Conservation (phyloP, 768 basidiomycete species). For the Guyanaporus albipodus region DNA sequence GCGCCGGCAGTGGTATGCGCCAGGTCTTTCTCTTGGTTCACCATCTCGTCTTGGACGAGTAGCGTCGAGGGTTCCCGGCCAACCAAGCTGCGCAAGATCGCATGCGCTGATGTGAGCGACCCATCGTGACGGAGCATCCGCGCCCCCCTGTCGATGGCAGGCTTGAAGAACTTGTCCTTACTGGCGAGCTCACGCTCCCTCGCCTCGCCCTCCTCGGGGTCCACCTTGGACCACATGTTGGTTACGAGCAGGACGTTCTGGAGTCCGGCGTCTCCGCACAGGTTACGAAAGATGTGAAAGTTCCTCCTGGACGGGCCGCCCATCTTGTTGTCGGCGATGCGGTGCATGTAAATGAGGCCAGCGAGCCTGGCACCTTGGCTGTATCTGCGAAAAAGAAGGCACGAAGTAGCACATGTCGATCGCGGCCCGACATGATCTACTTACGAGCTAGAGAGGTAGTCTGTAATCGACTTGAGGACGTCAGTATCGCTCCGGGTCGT, state of each 20-base stretch:
- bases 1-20: slow-evolving; percentile 49
- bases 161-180: slow-evolving; percentile 47
- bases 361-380: slow-evolving; percentile 24
- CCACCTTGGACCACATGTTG: slow-evolving; percentile 49
- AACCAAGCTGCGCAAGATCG: slow-evolving; percentile 42
- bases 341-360: slow-evolving; percentile 51
- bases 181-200: slow-evolving; percentile 44
- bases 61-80: slow-evolving; percentile 38
- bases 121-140: slow-evolving; percentile 41
- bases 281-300: slow-evolving; percentile 46
- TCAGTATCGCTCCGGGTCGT: slow-evolving; percentile 44
- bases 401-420: too few relatives aligned
- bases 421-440: too few relatives aligned
- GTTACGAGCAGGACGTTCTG: slow-evolving; percentile 49
- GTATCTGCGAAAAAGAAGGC: slow-evolving; percentile 25
- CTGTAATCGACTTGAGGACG: slow-evolving; percentile 44
- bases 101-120: slow-evolving; percentile 39
- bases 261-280: slow-evolving; percentile 48
- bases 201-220: slow-evolving; percentile 30
- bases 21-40: slow-evolving; percentile 45
- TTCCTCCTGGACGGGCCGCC: slow-evolving; percentile 48
- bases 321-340: slow-evolving; percentile 47
- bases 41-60: slow-evolving; percentile 53
- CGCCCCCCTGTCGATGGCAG: slow-evolving; percentile 45
- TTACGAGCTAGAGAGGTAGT: slow-evolving; percentile 25